A percentile compares a stretch with the other conserved stretches of the same genome.
phyloP scores from a whole-genome alignment of 805 yeast species.

The Cyberlindnera mrakii region DNA sequence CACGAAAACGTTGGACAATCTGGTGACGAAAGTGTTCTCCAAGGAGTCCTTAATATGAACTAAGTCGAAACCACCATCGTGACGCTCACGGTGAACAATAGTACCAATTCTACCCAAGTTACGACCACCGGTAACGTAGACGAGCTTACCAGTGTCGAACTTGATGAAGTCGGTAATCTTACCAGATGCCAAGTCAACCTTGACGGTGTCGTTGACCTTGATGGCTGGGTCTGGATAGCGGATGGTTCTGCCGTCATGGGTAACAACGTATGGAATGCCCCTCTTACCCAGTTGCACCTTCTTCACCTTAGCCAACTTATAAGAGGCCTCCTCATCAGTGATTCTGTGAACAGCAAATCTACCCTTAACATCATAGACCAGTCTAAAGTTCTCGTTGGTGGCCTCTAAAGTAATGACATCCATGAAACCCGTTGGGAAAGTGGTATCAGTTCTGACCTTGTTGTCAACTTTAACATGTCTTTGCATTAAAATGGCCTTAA shows the following conservation, averaged over 20 bases:
- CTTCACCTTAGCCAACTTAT: slow-evolving; percentile 98
- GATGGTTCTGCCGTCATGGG: slow-evolving; percentile 99
- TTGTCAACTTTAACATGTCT: slow-evolving; percentile 98
- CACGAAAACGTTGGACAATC: slow-evolving; percentile 88
- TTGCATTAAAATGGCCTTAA: slow-evolving; percentile 96
- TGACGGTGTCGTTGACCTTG: slow-evolving; percentile 97
- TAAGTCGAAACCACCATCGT: slow-evolving; percentile 97
- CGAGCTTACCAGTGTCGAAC: slow-evolving; percentile 89
- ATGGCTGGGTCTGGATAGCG: slow-evolving; percentile 98
- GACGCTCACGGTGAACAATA: slow-evolving; percentile 93
- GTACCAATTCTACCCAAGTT: slow-evolving; percentile 98
- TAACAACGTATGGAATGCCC: slow-evolving; percentile 96
- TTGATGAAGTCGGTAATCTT: slow-evolving; percentile 85
- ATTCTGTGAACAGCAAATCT: slow-evolving; percentile 99
- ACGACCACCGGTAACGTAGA: slow-evolving; percentile 96
- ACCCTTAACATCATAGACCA: slow-evolving; percentile 97
- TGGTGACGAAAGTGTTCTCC: slow-evolving; percentile 93
- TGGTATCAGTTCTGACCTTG: slow-evolving; percentile 98
- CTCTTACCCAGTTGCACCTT: slow-evolving; percentile 97
- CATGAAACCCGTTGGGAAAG: slow-evolving; percentile 99
- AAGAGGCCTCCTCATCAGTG: slow-evolving; percentile 96
- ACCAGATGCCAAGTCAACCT: slow-evolving; percentile 93
- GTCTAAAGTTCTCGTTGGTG: slow-evolving; percentile 99
- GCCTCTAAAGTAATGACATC: slow-evolving; percentile 96
- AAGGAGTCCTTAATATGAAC: slow-evolving; percentile 94